Base-by-base conservation (phyloP, 805 yeast species). In the Candida anglica region DNA sequence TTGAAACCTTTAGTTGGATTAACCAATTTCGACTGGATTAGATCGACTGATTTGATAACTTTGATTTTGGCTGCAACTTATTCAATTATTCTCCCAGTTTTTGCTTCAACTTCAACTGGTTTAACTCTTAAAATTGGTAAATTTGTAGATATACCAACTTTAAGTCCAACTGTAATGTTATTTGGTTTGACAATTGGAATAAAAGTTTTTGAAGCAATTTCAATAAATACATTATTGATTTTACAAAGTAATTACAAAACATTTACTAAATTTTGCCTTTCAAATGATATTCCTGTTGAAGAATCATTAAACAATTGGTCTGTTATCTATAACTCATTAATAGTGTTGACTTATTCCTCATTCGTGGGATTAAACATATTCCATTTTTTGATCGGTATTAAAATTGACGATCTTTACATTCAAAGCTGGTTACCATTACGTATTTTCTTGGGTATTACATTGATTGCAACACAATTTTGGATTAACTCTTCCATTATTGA, bases 241-340 rank as follows among this genome's bases (percentile, higher is more conserved):
- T 63, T 66, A 30, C 94, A 85, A 60, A 76, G 86, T 34, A 59
- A 66, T 20, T 62, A 60, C 41, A 79, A 80, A 52, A 65, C 73
- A 37, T 80, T 83, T 66, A 83, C 91, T 4, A 75, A 69, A 46
- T 59, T 78, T 48, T 79, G 74, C 48, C 63, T 85, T 42, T 71
- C 80, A 44, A 75, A 75, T 52, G 86, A 86, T 15, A 63, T 76
- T 27, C 75, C 83, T 13, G 75, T 77, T 28, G 70, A 75, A 35
- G 74, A 79, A 27, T 82, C 91, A 1, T 79, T 77, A 50, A 73
- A 77, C 43, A 82, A 80, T 45, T 85, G 89, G 86, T 81, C 84
- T 39, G 71, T 77, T 8, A 54, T 82, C 29, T 84, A 81, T 58
- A 78, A 43, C 65, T 50, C 67, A 0, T 51, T 66, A 43, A 61